phyloP scores from a whole-genome alignment of 2,329 filamentous ascomycete species.

The Botrytis sinoallii region DNA sequence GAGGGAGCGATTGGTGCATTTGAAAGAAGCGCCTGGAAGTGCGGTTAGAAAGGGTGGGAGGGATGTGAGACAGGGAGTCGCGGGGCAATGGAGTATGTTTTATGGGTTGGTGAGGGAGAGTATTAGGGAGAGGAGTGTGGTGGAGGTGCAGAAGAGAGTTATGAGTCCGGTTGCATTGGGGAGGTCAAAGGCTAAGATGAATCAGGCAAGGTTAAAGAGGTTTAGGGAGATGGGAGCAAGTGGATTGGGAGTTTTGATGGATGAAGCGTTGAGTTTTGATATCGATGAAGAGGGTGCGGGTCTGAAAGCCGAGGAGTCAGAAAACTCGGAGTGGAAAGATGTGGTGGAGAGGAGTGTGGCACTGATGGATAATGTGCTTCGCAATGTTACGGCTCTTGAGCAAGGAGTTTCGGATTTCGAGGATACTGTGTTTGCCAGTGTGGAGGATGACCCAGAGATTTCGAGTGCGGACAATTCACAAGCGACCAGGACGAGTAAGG shows the following conservation, averaged over 20 bases:
- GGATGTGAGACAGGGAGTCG: slow-evolving; percentile 39
- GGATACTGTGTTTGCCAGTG: slow-evolving; percentile 60
- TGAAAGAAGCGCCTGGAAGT: slow-evolving; percentile 33
- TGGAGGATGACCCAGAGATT: slow-evolving; percentile 59
- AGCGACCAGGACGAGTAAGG: slow-evolving; percentile 47
- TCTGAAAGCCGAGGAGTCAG: slow-evolving; percentile 43
- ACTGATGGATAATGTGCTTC: slow-evolving; percentile 81
- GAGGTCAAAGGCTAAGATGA: slow-evolving; percentile 70
- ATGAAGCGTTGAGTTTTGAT: slow-evolving; percentile 73
- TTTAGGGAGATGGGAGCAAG: slow-evolving; percentile 80
- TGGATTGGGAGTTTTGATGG: slow-evolving; percentile 81
- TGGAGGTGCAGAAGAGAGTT: slow-evolving; percentile 67
- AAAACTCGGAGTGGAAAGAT: slow-evolving; percentile 61
- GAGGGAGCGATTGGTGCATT: slow-evolving; percentile 32
- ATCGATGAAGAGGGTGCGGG: slow-evolving; percentile 55
- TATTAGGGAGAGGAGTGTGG: slow-evolving; percentile 68
- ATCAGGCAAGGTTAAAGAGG: slow-evolving; percentile 67
- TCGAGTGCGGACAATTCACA: slow-evolving; percentile 44
- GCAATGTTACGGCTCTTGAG: slow-evolving; percentile 64
- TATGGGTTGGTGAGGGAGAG: slow-evolving; percentile 77
- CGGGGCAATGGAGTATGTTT: slow-evolving; percentile 63
- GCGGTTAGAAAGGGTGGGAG: slow-evolving; percentile 27
- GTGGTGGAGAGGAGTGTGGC: slow-evolving; percentile 77
- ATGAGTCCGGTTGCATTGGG: slow-evolving; percentile 76
- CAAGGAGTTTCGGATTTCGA: slow-evolving; percentile 62